phyloP scores from a whole-genome alignment of 352 stramenopile species.

The Globisporangium paddicum region DNA sequence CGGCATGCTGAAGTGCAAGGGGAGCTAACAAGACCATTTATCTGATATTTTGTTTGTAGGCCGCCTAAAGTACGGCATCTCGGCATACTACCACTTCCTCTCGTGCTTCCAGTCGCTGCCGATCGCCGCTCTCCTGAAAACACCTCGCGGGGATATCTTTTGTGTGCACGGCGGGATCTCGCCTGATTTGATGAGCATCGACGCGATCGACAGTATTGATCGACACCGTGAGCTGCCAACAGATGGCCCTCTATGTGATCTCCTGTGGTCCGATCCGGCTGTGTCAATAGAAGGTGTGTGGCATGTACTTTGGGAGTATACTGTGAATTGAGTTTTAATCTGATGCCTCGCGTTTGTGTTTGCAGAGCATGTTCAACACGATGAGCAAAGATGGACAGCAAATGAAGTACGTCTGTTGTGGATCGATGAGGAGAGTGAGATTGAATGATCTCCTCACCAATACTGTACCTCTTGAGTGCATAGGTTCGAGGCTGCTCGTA shows the following conservation, averaged over 20 bases:
- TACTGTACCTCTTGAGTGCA: background rate
- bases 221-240: constrained; percentile 59
- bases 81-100: constrained; percentile 77
- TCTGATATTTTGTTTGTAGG: constrained; percentile 14
- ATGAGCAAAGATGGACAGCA: constrained; percentile 20
- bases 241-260: constrained; percentile 56
- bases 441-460: no score
- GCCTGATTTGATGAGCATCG: constrained; percentile 37
- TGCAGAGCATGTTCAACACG: background rate
- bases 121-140: constrained; percentile 49
- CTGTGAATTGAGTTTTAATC: no score
- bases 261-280: constrained; percentile 69
- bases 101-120: constrained; percentile 75
- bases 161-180: constrained; percentile 75
- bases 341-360: no score
- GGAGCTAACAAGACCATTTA: background rate
- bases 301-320: background rate
- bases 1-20: background rate
- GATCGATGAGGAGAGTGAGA: no score
- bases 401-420: constrained; percentile 21
- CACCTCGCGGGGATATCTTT: constrained; percentile 42
- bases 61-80: constrained; percentile 75
- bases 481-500: constrained; percentile 76
- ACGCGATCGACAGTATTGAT: constrained; percentile 57
- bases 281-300: constrained; percentile 16